phyloP scores from a whole-genome alignment of 2,329 filamentous ascomycete genomes.

The Pseudogymnoascus sp. region DNA sequence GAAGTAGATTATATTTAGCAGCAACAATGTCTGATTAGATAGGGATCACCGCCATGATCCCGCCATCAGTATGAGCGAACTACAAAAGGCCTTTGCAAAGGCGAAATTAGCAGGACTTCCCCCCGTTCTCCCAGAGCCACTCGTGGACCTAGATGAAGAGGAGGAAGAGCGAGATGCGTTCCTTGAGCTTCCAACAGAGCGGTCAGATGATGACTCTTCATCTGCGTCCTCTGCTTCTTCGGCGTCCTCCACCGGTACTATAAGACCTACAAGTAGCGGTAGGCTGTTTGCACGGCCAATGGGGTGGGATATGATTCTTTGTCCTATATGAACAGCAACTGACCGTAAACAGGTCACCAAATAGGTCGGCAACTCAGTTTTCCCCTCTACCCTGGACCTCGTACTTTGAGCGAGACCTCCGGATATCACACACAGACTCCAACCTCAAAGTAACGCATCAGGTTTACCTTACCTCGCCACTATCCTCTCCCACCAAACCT shows the following conservation, averaged over 20 bases:
- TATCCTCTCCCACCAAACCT: conserved; percentile 65
- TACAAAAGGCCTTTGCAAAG: conserved; percentile 72
- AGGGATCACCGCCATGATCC: conserved; percentile 1
- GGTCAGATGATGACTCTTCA: conserved; percentile 56
- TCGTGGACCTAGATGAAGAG: conserved; percentile 46
- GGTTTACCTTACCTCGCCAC: conserved; percentile 77
- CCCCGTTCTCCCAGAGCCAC: conserved; percentile 43
- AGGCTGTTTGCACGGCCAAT: conserved; percentile 64
- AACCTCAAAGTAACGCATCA: conserved; percentile 57
- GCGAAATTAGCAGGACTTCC: conserved; percentile 58
- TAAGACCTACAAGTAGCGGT: conserved; percentile 68
- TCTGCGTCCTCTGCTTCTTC: conserved; percentile 70
- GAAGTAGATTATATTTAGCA: background rate
- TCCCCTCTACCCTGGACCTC: conserved; percentile 60
- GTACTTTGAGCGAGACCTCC: conserved; percentile 85
- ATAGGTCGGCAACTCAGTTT: conserved; percentile 25
- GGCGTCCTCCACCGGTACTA: conserved; percentile 87
- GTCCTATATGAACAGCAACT: conserved; percentile 3
- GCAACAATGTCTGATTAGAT: background rate
- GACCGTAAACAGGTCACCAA: conserved; percentile 21
- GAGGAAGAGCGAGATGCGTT: conserved; percentile 35
- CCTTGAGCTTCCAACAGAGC: conserved; percentile 28
- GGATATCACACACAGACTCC: conserved; percentile 45
- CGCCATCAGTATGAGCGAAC: conserved; percentile 58
- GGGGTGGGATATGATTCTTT: conserved; percentile 38